Evolutionary conservation across 441 rosid species (phyloP), one percentile per base, ranked within the genome.

Genomic region (Melastoma candidum): DNA sequence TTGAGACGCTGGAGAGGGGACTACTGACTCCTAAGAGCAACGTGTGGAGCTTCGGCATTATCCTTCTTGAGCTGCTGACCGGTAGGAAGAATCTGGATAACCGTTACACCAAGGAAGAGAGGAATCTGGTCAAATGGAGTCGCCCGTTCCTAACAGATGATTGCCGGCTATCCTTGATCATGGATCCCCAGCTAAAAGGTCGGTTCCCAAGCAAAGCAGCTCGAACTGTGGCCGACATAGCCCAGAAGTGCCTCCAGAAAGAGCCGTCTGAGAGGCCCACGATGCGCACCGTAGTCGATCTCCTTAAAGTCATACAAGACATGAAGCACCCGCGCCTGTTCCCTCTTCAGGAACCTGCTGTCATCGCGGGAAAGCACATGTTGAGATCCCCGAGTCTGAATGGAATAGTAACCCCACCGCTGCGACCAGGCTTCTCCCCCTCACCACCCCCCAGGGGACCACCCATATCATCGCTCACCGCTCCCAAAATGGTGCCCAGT

Each of bases 141-240:
- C 61, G 82, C n/a, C 97, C 99, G 32, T 94, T 80, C 61, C 71
- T 94, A 26, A 81, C 89, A 0, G 96, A 86, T 39, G 96, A 94
- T 25, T 83, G 89, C 51, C 77, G 96, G 56, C 76, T 94, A 47
- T 77, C 94, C 0, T 74, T 94, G 48, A 87, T 89, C 8, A 94
- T 94, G 97, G 99, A 94, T 75, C 90, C 96, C 68, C 89, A 79
- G 68, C 79, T 94, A n/a, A 89, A 94, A 72, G 80, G 96, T 12
- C 88, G 99, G 2, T 94, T 81, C 70, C 89, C 89, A 0, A 58
- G 71, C 9, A 94, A 83, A 78, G 97, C 95, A 2, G 89, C 97
- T 17, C 54, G 99, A 7, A 80, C 87, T 9, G 83, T 89, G 13
- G 97, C 97, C 1, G 96, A 87, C 59, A 79, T 89, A 47, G 95